These are phyloP conservation scores for Xylaria scruposa DNA, from an alignment of 495 filamentous ascomycete species.

Conservation along the genomic window DNA sequence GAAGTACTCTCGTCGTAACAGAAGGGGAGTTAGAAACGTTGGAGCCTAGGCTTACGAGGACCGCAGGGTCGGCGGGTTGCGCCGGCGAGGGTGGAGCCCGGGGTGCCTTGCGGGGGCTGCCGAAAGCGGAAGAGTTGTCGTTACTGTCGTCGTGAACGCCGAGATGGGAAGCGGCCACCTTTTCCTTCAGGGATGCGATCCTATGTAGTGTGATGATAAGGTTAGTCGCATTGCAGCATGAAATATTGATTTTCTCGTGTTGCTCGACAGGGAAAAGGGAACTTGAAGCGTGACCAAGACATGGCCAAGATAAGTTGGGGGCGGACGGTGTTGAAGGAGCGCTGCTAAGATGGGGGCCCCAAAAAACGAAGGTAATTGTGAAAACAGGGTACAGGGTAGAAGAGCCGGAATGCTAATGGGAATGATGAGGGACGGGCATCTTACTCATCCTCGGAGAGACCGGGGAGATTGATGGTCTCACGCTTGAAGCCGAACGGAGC, in stretches of 20 bases:
- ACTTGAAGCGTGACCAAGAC: background rate
- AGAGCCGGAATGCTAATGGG: background rate
- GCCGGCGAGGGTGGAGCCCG: conserved; percentile 30
- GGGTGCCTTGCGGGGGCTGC: conserved; percentile 38
- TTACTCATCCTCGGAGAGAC: conserved; percentile 54
- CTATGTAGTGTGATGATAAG: conserved; percentile 27
- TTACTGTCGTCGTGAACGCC: conserved; percentile 32
- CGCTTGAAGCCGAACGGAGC: conserved; percentile 56
- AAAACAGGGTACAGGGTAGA: background rate
- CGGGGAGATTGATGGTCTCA: conserved; percentile 45
- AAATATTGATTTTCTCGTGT: background rate
- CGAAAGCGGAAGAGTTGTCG: conserved; percentile 28
- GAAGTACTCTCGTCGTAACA: background rate
- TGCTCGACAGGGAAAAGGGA: conserved; percentile 4
- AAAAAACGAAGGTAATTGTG: background rate
- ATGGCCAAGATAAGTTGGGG: conserved; percentile 12
- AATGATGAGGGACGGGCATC: conserved; percentile 18
- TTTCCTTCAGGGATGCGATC: conserved; percentile 49
- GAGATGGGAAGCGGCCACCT: conserved; percentile 48
- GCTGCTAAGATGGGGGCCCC: background rate
- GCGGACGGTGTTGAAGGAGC: background rate
- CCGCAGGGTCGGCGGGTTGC: conserved; percentile 22
- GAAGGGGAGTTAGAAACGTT: background rate
- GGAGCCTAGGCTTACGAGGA: conserved; percentile 31
- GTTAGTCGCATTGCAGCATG: conserved; percentile 20